Evolutionary conservation across 169 alveolate genomes (phyloP).

Genomic region (Plasmodium relictum): DNA sequence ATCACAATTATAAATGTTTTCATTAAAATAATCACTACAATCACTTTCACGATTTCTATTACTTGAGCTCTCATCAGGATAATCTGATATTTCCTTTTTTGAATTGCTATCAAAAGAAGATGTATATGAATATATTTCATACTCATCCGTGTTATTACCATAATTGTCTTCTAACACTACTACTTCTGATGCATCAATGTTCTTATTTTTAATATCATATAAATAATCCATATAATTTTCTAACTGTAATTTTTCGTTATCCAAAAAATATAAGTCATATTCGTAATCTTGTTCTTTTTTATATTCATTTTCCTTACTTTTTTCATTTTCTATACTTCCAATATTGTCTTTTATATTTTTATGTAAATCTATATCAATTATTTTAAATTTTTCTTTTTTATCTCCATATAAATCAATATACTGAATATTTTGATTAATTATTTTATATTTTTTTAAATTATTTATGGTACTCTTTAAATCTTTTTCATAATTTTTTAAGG

Average conservation of each 20-base stretch:
- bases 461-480: conserved; percentile 62
- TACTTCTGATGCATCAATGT: conserved; percentile 49
- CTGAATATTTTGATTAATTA: conserved; percentile 63
- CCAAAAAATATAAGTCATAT: conserved; percentile 67
- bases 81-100: conserved; percentile 73
- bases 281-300: conserved; percentile 18
- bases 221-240: conserved; percentile 60
- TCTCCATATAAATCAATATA: conserved; percentile 42
- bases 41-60: background rate
- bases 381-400: conserved; percentile 53
- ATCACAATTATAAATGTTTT: background rate
- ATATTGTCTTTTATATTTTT: background rate
- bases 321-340: conserved; percentile 2
- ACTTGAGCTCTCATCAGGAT: conserved; percentile 69
- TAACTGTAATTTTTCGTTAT: conserved; percentile 46
- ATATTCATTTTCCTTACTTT: background rate
- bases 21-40: background rate
- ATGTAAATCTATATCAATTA: conserved; percentile 58
- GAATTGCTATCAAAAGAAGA: conserved; percentile 50
- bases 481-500: conserved; percentile 54
- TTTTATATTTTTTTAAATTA: conserved; percentile 68
- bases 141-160: conserved; percentile 54
- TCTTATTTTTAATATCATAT: conserved; percentile 58
- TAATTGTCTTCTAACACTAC: conserved; percentile 61
- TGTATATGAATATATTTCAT: conserved; percentile 40